A percentile compares a stretch with the other conserved stretches of the same genome.
Conservation (phyloP, 148 eudicot species). For the Camellia japonica region DNA sequence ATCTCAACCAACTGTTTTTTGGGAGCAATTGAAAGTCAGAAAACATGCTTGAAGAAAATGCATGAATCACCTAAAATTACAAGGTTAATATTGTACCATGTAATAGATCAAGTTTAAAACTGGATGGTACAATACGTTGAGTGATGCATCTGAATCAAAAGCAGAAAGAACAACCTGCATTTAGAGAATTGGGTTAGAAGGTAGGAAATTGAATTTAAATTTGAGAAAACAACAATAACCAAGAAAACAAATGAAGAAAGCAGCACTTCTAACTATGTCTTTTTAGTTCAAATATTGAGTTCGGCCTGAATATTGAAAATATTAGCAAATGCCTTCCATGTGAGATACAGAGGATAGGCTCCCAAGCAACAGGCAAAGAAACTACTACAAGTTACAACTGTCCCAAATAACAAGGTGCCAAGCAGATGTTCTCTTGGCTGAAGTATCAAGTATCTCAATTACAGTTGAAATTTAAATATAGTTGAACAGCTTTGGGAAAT, state of each 20-base stretch:
- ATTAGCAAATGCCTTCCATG: neutral
- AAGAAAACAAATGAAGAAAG: neutral
- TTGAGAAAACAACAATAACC: neutral
- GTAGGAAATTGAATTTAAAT: neutral
- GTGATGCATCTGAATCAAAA: constrained; percentile 71
- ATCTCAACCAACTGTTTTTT: constrained; percentile 81
- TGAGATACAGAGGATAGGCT: neutral
- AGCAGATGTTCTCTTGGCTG: neutral
- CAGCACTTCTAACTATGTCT: neutral
- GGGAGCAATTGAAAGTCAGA: neutral
- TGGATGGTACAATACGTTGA: constrained; percentile 84
- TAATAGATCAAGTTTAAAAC: constrained; percentile 72
- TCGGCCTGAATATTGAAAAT: neutral
- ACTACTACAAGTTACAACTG: neutral
- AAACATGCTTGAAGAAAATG: neutral
- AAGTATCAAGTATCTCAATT: neutral
- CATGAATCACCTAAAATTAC: neutral
- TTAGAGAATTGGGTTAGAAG: neutral
- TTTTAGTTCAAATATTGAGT: neutral
- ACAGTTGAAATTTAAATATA: neutral
- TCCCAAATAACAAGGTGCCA: neutral
- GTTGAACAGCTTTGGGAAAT: neutral
- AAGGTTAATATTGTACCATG: constrained; percentile 43
- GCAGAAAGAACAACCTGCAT: constrained; percentile 81
- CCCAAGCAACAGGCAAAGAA: neutral